Percentiles rank a stretch among this genome's conserved stretches.
These are phyloP conservation scores for Mucor racemosus DNA, from an alignment of 371 early-diverging fungal genomes.

Conservation along the genomic window DNA sequence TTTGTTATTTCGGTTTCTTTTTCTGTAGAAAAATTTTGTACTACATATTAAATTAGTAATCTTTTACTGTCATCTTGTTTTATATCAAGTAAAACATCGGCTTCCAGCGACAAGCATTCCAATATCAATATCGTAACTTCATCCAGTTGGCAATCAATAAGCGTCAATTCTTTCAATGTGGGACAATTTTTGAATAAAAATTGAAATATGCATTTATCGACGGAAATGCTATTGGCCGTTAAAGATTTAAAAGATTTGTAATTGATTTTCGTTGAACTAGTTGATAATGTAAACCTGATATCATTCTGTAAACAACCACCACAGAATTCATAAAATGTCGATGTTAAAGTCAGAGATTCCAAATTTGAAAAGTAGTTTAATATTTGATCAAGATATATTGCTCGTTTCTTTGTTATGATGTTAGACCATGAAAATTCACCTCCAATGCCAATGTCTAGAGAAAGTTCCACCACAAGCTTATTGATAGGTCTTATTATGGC, in stretches of 20 bases:
- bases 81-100: not conserved
- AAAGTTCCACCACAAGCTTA: not conserved
- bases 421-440: not conserved
- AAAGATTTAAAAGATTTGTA: not conserved
- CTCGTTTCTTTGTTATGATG: not conserved
- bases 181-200: constrained; percentile 9
- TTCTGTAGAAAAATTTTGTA: not conserved
- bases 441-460: not conserved
- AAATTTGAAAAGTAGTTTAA: not conserved
- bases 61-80: not conserved
- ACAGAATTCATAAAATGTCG: not conserved
- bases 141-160: constrained; percentile 3
- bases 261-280: too few species aligned
- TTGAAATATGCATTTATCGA: constrained; percentile 7
- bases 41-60: not conserved
- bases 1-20: too few species aligned
- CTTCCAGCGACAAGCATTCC: constrained; percentile 8
- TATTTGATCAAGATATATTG: not conserved
- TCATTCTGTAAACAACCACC: not conserved
- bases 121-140: constrained; percentile 1
- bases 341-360: not conserved
- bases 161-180: not conserved
- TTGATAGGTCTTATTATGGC: not conserved
- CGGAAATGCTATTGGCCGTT: not conserved
- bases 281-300: not conserved